Conservation (phyloP, 257 asterid species). For the Rhazya stricta region DNA sequence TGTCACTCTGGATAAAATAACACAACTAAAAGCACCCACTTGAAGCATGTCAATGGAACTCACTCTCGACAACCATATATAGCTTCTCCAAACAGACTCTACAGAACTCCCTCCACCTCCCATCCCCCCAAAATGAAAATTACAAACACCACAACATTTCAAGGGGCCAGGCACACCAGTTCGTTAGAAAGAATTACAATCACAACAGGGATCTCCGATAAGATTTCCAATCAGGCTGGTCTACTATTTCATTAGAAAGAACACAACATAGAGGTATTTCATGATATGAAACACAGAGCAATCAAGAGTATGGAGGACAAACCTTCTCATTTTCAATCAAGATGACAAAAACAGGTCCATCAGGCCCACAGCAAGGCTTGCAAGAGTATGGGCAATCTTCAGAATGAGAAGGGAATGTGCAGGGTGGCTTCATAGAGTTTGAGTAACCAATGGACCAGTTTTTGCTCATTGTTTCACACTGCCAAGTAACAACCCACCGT, state of each 20-base stretch:
- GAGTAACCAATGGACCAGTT: conserved; percentile 39
- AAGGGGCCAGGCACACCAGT: too few relatives aligned
- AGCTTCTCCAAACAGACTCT: not conserved
- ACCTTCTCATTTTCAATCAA: conserved; percentile 95
- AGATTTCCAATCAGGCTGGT: too few relatives aligned
- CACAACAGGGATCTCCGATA: too few relatives aligned
- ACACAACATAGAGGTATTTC: not conserved
- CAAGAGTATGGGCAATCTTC: conserved; percentile 73
- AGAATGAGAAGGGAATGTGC: conserved; percentile 80
- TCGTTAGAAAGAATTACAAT: too few relatives aligned
- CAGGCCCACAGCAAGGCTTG: conserved; percentile 57
- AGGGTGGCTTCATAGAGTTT: conserved; percentile 55
- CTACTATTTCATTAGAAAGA: not conserved
- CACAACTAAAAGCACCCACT: not conserved
- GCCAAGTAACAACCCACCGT: conserved; percentile 96
- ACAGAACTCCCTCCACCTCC: not conserved
- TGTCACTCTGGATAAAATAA: not conserved
- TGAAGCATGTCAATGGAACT: not conserved
- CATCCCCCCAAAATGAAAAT: not conserved
- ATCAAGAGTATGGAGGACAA: conserved; percentile 6
- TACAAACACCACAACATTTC: not conserved
- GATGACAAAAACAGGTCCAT: conserved; percentile 78
- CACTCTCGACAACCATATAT: not conserved
- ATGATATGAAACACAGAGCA: not conserved
- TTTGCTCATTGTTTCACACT: conserved; percentile 76